Percentiles rank a stretch among this genome's conserved stretches.
Conservation (phyloP, 495 filamentous ascomycete genomes). For the Xylaria bambusicola region DNA sequence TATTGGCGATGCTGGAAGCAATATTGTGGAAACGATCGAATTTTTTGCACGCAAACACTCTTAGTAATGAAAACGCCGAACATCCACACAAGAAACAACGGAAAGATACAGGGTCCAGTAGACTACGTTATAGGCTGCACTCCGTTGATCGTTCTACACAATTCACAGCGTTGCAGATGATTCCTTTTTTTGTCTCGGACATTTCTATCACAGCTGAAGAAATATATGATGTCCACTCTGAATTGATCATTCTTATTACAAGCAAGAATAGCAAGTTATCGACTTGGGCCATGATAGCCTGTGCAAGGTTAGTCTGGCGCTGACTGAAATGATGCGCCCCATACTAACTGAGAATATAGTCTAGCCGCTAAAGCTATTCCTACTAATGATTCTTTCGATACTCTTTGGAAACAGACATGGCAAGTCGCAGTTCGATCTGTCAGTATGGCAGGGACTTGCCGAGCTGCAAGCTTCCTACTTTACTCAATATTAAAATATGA, state of each 20-base stretch:
- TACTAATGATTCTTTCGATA: constrained; percentile 27
- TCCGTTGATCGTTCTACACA: constrained; percentile 56
- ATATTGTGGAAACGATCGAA: constrained; percentile 40
- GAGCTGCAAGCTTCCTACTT: constrained; percentile 80
- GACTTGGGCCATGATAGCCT: constrained; percentile 61
- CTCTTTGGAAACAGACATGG: constrained; percentile 72
- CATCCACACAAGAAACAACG: constrained; percentile 66
- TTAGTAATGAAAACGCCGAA: constrained; percentile 31
- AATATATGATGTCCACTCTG: constrained; percentile 38
- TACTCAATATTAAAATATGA: constrained; percentile 62
- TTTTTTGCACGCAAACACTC: constrained; percentile 25
- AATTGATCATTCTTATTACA: constrained; percentile 36
- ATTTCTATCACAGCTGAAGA: constrained; percentile 39
- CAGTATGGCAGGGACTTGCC: constrained; percentile 67
- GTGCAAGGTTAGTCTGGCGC: constrained; percentile 52
- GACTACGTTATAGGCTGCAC: constrained; percentile 62
- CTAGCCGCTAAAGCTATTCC: constrained; percentile 25
- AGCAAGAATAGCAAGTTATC: constrained; percentile 41
- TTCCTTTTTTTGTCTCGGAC: constrained; percentile 66
- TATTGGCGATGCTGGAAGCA: constrained; percentile 51
- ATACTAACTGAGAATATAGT: constrained; percentile 28
- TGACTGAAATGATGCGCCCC: not conserved
- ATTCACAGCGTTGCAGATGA: constrained; percentile 72
- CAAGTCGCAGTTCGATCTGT: constrained; percentile 70
- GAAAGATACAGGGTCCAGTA: constrained; percentile 56